phyloP scores from a whole-genome alignment of 2,329 filamentous ascomycete species.

The Phoma herbarum region DNA sequence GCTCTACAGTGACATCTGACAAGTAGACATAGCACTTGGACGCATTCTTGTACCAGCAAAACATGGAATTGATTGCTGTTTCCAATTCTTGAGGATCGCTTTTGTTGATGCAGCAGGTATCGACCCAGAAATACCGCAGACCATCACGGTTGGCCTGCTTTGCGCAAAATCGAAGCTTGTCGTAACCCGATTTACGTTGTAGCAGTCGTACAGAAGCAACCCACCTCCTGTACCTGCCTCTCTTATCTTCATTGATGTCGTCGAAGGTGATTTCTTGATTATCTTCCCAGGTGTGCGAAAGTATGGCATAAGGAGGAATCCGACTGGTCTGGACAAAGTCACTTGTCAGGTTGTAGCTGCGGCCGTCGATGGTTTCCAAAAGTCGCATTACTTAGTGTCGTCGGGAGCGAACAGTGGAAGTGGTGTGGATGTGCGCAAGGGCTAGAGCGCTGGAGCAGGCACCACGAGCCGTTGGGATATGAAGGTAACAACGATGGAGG shows the following conservation, averaged over 20 bases:
- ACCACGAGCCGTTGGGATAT: neutral
- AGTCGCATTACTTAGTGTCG: constrained; percentile 20
- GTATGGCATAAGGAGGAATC: constrained; percentile 25
- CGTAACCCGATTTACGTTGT: constrained; percentile 10
- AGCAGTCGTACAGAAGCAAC: neutral
- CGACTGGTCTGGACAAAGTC: neutral
- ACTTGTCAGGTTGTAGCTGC: constrained; percentile 15
- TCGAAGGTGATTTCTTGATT: constrained; percentile 25
- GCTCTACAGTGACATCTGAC: too few relatives aligned
- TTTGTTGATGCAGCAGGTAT: constrained; percentile 34
- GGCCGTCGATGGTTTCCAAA: constrained; percentile 16
- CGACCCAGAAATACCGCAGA: constrained; percentile 25
- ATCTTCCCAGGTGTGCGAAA: constrained; percentile 27
- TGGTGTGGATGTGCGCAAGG: too few relatives aligned
- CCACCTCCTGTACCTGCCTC: neutral
- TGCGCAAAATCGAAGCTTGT: constrained; percentile 28
- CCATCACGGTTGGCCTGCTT: constrained; percentile 22
- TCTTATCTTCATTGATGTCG: constrained; percentile 8
- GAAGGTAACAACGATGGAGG: neutral
- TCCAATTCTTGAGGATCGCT: constrained; percentile 15
- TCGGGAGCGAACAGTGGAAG: too few relatives aligned
- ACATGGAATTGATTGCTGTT: constrained; percentile 33
- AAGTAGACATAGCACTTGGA: constrained; percentile 31
- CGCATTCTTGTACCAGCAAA: constrained; percentile 28
- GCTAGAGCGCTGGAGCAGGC: too few relatives aligned